Conservation (phyloP, 768 basidiomycete genomes). For the Amanita pseudoporphyria region DNA sequence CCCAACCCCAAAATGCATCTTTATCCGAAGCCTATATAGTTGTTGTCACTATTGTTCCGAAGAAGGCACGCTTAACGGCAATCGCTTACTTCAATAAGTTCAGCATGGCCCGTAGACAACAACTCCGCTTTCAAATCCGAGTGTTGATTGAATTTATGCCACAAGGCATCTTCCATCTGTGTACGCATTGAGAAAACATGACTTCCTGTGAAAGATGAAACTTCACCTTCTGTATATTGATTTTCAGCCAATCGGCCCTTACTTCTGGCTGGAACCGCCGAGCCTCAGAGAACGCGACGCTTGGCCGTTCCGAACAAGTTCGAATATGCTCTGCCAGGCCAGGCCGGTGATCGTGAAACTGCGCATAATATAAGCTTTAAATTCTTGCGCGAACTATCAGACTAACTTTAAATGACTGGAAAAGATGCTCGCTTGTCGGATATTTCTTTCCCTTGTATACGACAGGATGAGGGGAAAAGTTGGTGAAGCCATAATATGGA, state of each 20-base stretch:
- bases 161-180: constrained; percentile 59
- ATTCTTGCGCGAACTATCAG: neutral
- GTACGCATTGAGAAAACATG: neutral
- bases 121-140: constrained; percentile 46
- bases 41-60: constrained; percentile 1
- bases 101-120: constrained; percentile 54
- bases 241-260: constrained; percentile 56
- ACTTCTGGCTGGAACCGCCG: constrained; percentile 53
- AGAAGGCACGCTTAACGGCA: neutral
- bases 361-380: constrained; percentile 6
- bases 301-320: constrained; percentile 51
- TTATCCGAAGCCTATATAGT: constrained; percentile 53
- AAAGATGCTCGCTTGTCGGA: constrained; percentile 71
- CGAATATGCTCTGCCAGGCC: constrained; percentile 62
- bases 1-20: constrained; percentile 74
- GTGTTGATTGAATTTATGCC: constrained; percentile 68
- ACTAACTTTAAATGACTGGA: constrained; percentile 62
- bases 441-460: constrained; percentile 53
- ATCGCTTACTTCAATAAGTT: constrained; percentile 53
- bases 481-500: constrained; percentile 65
- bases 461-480: constrained; percentile 62
- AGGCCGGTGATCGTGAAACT: constrained; percentile 55
- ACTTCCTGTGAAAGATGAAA: neutral
- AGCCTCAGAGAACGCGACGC: constrained; percentile 58
- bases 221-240: constrained; percentile 54